phyloP scores from a whole-genome alignment of 1,139 yeast genomes.

The Saccharomyces hybrid region DNA sequence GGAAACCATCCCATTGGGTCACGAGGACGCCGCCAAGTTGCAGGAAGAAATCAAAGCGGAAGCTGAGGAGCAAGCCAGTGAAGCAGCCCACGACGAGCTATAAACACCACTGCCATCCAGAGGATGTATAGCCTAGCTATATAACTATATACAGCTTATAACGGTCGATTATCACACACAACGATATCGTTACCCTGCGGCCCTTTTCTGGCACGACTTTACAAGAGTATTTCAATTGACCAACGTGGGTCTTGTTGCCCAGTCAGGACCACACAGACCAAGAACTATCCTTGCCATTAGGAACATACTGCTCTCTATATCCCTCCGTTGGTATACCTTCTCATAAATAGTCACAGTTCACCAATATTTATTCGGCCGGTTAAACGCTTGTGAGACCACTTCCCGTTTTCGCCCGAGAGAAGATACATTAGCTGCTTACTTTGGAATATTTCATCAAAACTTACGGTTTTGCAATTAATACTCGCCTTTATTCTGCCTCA shows the following conservation, averaged over 20 bases:
- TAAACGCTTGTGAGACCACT: neutral
- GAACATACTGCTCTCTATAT: neutral
- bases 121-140: neutral
- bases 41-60: neutral
- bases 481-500: neutral
- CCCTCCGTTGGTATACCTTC: neutral
- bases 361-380: neutral
- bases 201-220: neutral
- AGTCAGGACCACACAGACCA: neutral
- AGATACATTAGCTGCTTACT: neutral
- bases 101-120: neutral
- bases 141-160: neutral
- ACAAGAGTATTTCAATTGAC: neutral
- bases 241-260: neutral
- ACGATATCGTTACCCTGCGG: neutral
- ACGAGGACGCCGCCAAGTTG: neutral
- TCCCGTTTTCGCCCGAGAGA: slow-evolving; percentile 1
- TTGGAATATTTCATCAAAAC: neutral
- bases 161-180: neutral
- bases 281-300: neutral
- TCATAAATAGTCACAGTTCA: neutral
- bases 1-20: slow-evolving; percentile 17
- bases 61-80: neutral
- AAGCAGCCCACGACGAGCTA: neutral
- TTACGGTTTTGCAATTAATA: neutral